Conservation (phyloP, 441 rosid species). For the Raphanus hybrid region DNA sequence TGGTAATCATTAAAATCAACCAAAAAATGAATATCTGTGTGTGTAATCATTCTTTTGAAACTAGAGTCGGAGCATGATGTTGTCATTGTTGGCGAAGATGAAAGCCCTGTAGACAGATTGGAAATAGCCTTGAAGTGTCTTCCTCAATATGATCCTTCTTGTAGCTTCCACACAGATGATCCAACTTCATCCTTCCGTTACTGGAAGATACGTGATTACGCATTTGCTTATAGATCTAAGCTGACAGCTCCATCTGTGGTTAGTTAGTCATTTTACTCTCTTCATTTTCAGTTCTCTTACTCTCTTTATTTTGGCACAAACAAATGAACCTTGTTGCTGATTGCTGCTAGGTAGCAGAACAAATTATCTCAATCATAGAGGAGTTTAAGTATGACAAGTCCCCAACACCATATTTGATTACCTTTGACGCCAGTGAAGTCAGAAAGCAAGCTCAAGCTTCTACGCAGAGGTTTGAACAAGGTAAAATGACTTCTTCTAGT, state of each 20-base stretch:
- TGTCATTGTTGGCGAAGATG: slow-evolving; percentile 59
- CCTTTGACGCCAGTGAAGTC: slow-evolving; percentile 65
- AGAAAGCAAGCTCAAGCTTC: slow-evolving; percentile 85
- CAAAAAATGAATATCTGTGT: no score
- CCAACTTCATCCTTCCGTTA: slow-evolving; percentile 57
- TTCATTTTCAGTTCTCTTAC: neutral
- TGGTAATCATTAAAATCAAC: no score
- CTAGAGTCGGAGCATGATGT: slow-evolving; percentile 68
- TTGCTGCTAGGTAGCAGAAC: slow-evolving; percentile 66
- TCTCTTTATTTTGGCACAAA: slow-evolving; percentile 3
- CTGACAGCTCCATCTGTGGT: slow-evolving; percentile 75
- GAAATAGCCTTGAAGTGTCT: slow-evolving; percentile 75
- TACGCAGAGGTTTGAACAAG: slow-evolving; percentile 79
- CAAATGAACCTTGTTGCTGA: slow-evolving; percentile 28
- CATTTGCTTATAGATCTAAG: slow-evolving; percentile 75
- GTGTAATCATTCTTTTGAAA: neutral
- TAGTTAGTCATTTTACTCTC: slow-evolving; percentile 32
- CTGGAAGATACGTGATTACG: slow-evolving; percentile 93
- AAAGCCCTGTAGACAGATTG: slow-evolving; percentile 67
- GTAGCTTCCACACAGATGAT: slow-evolving; percentile 49
- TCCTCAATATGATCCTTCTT: slow-evolving; percentile 64
- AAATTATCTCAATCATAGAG: slow-evolving; percentile 58
- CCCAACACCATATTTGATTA: slow-evolving; percentile 67
- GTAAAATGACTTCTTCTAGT: slow-evolving; percentile 42
- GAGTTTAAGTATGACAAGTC: slow-evolving; percentile 62